Conservation (phyloP, 164 flowering plant species). For the Kalanchoe fedtschenkoi region DNA sequence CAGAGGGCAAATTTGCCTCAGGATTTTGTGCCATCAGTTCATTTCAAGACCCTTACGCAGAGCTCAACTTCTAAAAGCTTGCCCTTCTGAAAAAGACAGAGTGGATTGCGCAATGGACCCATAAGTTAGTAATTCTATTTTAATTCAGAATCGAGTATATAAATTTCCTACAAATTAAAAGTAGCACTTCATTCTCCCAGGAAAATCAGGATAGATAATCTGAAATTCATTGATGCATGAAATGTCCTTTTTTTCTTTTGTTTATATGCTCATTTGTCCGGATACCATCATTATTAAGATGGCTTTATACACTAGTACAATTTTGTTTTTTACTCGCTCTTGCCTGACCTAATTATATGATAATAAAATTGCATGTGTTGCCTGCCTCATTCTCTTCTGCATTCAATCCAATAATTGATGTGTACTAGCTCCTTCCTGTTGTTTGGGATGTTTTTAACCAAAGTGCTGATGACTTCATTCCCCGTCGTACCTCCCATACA, state of each 20-base stretch:
- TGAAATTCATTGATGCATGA: too few species aligned
- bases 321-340: background rate
- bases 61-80: slow-evolving; percentile 93
- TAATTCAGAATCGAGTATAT: background rate
- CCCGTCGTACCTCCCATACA: background rate
- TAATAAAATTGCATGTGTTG: background rate
- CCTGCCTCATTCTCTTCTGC: background rate
- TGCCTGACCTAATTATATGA: background rate
- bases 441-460: background rate
- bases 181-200: background rate
- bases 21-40: slow-evolving; percentile 79
- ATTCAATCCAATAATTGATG: background rate
- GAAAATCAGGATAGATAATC: background rate
- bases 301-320: background rate
- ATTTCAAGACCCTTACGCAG: slow-evolving; percentile 58
- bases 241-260: too few species aligned
- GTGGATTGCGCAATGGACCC: too few species aligned
- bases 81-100: slow-evolving; percentile 87
- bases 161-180: background rate
- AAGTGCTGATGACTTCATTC: background rate
- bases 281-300: too few species aligned
- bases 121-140: too few species aligned
- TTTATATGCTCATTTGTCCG: too few species aligned
- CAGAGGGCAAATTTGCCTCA: slow-evolving; percentile 88
- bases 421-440: background rate